A percentile compares a stretch with the other conserved stretches of the same genome.
Conservation (phyloP, 306 rosid genomes). For the Potentilla sterilis region DNA sequence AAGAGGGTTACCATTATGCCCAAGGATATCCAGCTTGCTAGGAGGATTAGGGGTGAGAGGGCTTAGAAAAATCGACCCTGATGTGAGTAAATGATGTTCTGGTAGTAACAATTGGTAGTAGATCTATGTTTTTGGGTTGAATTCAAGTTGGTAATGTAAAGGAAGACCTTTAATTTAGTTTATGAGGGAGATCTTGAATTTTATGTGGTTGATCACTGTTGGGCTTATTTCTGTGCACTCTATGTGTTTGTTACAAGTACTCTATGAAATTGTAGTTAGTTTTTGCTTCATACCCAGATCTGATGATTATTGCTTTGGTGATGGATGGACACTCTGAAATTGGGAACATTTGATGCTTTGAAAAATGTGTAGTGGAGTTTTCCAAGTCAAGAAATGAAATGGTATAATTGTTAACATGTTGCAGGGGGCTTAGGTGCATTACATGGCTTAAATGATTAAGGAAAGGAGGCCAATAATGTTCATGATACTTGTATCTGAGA, state of each 20-base stretch:
- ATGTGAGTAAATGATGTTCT: not conserved
- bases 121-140: not conserved
- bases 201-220: not conserved
- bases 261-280: not conserved
- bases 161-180: not conserved
- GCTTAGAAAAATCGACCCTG: not conserved
- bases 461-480: no score
- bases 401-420: no score
- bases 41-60: slow-evolving; percentile 7
- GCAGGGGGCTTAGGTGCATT: no score
- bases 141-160: not conserved
- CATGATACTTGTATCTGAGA: no score
- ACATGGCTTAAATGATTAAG: not conserved
- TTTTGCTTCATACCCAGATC: no score
- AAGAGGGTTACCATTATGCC: slow-evolving; percentile 11
- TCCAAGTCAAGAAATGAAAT: no score
- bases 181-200: not conserved
- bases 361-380: not conserved
- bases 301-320: no score
- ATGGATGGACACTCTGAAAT: no score
- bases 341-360: no score
- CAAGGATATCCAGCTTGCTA: not conserved
- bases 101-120: not conserved
- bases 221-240: not conserved
- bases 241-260: not conserved